Evolutionary conservation across 805 yeast species (phyloP).

Genomic region (Metschnikowia corniflorae): DNA sequence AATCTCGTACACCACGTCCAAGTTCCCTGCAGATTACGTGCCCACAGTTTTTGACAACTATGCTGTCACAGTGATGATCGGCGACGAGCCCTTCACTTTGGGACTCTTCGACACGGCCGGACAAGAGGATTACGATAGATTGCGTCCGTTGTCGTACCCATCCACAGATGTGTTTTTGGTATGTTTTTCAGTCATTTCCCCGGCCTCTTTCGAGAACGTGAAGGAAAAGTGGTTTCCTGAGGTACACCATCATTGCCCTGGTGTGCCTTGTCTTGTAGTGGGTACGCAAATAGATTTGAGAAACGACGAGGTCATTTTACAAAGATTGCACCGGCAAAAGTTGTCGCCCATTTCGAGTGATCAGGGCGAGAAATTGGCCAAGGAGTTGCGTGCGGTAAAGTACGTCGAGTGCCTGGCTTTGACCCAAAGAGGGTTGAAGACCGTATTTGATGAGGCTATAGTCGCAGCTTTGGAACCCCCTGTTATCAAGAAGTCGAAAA

Average conservation of each 20-base stretch:
- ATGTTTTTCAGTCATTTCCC: conserved; percentile 94
- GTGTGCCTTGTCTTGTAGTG: conserved; percentile 93
- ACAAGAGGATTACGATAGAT: conserved; percentile 97
- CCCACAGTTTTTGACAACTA: conserved; percentile 98
- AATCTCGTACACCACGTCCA: conserved; percentile 93
- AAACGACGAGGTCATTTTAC: conserved; percentile 86
- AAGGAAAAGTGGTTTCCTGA: conserved; percentile 99
- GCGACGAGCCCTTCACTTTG: conserved; percentile 95
- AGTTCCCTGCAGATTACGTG: conserved; percentile 96
- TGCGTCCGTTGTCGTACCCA: conserved; percentile 94
- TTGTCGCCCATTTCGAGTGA: conserved; percentile 81
- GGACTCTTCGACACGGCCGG: conserved; percentile 99
- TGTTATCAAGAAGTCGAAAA: conserved; percentile 72
- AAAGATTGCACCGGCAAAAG: conserved; percentile 86
- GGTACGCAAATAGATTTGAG: conserved; percentile 96
- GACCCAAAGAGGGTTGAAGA: conserved; percentile 94
- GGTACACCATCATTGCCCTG: conserved; percentile 95
- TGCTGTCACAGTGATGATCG: conserved; percentile 93
- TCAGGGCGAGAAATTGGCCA: conserved; percentile 89
- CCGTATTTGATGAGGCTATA: conserved; percentile 97
- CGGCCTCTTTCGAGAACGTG: conserved; percentile 95
- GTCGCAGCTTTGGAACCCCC: conserved; percentile 98
- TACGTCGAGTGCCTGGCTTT: conserved; percentile 97
- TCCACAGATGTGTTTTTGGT: conserved; percentile 95
- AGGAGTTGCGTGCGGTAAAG: conserved; percentile 91